phyloP scores from a whole-genome alignment of 306 rosid genomes.

The Dicorynia guianensis region DNA sequence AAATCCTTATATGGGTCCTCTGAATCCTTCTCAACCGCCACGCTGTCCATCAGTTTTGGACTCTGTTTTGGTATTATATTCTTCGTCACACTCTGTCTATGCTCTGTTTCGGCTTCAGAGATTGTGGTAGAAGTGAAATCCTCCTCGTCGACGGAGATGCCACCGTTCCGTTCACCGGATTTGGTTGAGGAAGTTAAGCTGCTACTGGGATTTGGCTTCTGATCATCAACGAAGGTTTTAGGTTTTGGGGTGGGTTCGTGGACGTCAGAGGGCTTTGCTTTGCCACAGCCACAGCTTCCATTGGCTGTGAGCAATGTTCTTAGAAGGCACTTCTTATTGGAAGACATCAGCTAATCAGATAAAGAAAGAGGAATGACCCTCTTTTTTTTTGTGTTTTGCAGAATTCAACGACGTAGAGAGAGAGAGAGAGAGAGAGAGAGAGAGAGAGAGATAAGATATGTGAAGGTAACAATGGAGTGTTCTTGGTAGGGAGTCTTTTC shows the following conservation, averaged over 20 bases:
- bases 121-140: constrained; percentile 41
- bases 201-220: constrained; percentile 34
- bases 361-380: background rate
- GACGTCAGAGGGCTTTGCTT: constrained; percentile 42
- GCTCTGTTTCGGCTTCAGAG: constrained; percentile 36
- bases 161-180: constrained; percentile 23
- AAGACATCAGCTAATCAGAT: constrained; percentile 42
- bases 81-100: background rate
- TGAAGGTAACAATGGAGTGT: background rate
- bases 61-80: background rate
- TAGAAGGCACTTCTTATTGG: constrained; percentile 41
- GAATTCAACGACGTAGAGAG: background rate
- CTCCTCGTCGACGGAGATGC: constrained; percentile 20
- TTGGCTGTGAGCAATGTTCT: constrained; percentile 35
- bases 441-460: background rate
- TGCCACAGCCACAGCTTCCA: constrained; percentile 46
- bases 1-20: constrained; percentile 53
- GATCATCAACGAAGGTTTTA: background rate
- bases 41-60: constrained; percentile 38
- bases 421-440: constrained; percentile 4
- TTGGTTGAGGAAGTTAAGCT: constrained; percentile 40
- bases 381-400: background rate
- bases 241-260: constrained; percentile 46
- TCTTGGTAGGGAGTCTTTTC: constrained; percentile 22
- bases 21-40: constrained; percentile 61